Evolutionary conservation across 495 filamentous ascomycete species (phyloP).

Genomic region (Staphylotrichum longicolle): DNA sequence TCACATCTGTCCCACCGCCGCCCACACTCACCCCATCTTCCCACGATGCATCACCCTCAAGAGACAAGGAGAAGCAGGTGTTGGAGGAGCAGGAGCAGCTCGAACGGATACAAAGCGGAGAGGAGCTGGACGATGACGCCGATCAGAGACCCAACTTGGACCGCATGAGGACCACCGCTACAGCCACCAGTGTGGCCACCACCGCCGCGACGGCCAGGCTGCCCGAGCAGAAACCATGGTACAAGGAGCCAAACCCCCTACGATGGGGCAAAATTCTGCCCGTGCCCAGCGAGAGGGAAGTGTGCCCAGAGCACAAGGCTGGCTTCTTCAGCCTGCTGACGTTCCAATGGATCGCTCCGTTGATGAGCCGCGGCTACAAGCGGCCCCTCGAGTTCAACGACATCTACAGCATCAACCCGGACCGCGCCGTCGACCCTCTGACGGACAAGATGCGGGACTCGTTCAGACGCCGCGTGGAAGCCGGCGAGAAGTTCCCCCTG

Average conservation of each 20-base stretch:
- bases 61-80: constrained; percentile 15
- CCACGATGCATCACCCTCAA: constrained; percentile 12
- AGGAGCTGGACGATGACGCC: constrained; percentile 17
- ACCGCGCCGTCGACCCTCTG: constrained; percentile 66
- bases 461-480: constrained; percentile 62
- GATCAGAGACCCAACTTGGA: constrained; percentile 35
- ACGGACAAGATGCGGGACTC: constrained; percentile 61
- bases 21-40: constrained; percentile 10
- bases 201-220: constrained; percentile 29
- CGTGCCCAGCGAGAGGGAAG: constrained; percentile 54
- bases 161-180: constrained; percentile 45
- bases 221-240: constrained; percentile 54
- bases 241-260: constrained; percentile 60
- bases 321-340: constrained; percentile 58
- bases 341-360: constrained; percentile 66
- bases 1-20: constrained; percentile 11
- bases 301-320: constrained; percentile 58
- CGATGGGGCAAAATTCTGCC: constrained; percentile 58
- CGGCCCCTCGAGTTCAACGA: constrained; percentile 80
- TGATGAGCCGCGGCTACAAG: constrained; percentile 78
- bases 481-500: constrained; percentile 71
- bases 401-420: constrained; percentile 82
- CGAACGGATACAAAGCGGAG: neutral
- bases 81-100: constrained; percentile 14
- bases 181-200: constrained; percentile 43